phyloP scores from a whole-genome alignment of 2,329 filamentous ascomycete species.

The Fusarium proliferatum region DNA sequence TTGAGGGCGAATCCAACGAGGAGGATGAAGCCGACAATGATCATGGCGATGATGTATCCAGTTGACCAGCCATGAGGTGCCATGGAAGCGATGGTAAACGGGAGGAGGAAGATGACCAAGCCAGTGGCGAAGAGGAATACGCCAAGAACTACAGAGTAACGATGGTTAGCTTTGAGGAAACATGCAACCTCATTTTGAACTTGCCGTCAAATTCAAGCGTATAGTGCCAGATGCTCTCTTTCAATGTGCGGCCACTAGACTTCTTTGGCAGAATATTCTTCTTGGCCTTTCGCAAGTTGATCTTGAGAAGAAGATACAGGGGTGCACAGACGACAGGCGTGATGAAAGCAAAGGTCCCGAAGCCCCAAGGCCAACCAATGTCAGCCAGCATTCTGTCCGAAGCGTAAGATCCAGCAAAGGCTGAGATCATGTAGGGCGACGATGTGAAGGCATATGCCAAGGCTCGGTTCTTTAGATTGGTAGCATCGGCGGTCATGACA shows the following conservation, averaged over 20 bases:
- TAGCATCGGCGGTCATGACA: constrained; percentile 17
- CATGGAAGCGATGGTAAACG: constrained; percentile 66
- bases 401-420: constrained; percentile 52
- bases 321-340: constrained; percentile 64
- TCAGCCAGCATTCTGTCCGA: constrained; percentile 45
- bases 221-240: constrained; percentile 62
- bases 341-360: constrained; percentile 71
- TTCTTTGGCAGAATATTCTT: constrained; percentile 54
- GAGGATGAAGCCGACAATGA: constrained; percentile 68
- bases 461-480: constrained; percentile 14
- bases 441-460: constrained; percentile 53
- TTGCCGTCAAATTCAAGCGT: constrained; percentile 67
- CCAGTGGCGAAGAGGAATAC: constrained; percentile 68
- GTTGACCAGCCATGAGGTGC: constrained; percentile 63
- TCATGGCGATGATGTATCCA: constrained; percentile 68
- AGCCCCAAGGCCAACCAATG: constrained; percentile 55
- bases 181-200: not conserved
- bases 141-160: constrained; percentile 54
- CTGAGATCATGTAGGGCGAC: constrained; percentile 59
- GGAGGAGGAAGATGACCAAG: constrained; percentile 70
- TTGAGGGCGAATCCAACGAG: constrained; percentile 66
- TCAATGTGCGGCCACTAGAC: constrained; percentile 56
- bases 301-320: constrained; percentile 63
- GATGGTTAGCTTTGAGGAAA: rapidly evolving
- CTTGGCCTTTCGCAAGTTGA: constrained; percentile 66